Percentiles rank a stretch among this genome's conserved stretches.
Evolutionary conservation across 352 stramenopile species (phyloP).

Genomic region (Elongisporangium undulatum): DNA sequence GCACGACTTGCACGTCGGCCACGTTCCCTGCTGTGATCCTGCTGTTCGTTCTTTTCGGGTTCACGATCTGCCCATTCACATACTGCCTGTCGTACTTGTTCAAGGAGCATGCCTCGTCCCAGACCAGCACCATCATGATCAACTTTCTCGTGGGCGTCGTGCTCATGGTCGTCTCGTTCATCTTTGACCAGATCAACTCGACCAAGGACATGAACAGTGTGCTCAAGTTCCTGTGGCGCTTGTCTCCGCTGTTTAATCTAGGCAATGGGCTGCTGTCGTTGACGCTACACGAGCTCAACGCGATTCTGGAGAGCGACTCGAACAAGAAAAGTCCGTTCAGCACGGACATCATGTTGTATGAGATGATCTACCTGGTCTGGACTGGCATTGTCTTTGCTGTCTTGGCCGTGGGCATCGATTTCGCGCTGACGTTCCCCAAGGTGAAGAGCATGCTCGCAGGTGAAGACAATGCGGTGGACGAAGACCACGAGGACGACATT

Average conservation of each 20-base stretch:
- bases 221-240: constrained; percentile 65
- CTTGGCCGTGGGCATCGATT: constrained; percentile 48
- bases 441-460: constrained; percentile 15
- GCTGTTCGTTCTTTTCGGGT: constrained; percentile 54
- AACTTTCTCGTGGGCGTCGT: constrained; percentile 64
- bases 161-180: constrained; percentile 53
- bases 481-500: constrained; percentile 1
- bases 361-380: constrained; percentile 48
- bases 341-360: constrained; percentile 51
- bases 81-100: constrained; percentile 70
- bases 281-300: constrained; percentile 30
- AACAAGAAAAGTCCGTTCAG: constrained; percentile 47
- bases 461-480: neutral
- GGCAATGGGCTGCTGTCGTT: constrained; percentile 40
- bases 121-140: constrained; percentile 70
- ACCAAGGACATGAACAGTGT: constrained; percentile 40
- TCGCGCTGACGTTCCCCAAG: constrained; percentile 44
- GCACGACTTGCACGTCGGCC: constrained; percentile 34
- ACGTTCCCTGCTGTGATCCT: constrained; percentile 50
- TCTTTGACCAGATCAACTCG: constrained; percentile 43
- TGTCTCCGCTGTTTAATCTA: constrained; percentile 66
- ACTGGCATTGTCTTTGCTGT: constrained; percentile 36
- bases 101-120: constrained; percentile 51
- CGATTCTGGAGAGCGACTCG: constrained; percentile 19
- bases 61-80: constrained; percentile 57